These are phyloP conservation scores for Populus hybrid DNA, from an alignment of 441 rosid genomes.

Conservation along the genomic window DNA sequence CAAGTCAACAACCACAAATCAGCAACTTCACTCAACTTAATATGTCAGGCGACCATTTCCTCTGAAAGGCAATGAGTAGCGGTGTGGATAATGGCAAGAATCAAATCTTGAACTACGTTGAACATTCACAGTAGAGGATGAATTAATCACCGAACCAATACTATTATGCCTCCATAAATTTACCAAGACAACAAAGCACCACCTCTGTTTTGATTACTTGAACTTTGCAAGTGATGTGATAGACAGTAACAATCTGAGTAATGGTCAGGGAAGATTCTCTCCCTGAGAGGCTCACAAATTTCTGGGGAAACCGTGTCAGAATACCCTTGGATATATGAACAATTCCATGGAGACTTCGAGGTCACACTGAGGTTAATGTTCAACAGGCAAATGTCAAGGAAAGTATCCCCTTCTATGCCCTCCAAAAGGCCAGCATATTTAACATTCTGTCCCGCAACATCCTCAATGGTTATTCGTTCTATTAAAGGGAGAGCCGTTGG, in stretches of 20 bases:
- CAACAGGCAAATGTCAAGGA: constrained; percentile 64
- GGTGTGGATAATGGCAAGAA: constrained; percentile 42
- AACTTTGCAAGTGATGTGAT: constrained; percentile 37
- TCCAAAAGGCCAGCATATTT: constrained; percentile 71
- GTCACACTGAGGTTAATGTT: constrained; percentile 53
- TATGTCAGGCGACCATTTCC: constrained; percentile 24
- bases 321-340: constrained; percentile 74
- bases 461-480: constrained; percentile 64
- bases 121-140: constrained; percentile 29
- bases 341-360: constrained; percentile 68
- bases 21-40: constrained; percentile 33
- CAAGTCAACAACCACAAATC: constrained; percentile 37
- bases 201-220: constrained; percentile 41
- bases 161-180: constrained; percentile 28
- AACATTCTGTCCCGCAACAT: constrained; percentile 62
- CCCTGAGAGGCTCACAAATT: constrained; percentile 59
- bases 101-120: constrained; percentile 34
- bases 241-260: constrained; percentile 61
- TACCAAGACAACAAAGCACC: constrained; percentile 63
- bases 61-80: constrained; percentile 32
- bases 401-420: constrained; percentile 76
- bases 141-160: constrained; percentile 29
- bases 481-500: constrained; percentile 69
- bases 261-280: constrained; percentile 59
- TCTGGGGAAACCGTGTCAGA: constrained; percentile 71